Conservation (phyloP, 148 eudicot genomes). For the Beta vulgaris region DNA sequence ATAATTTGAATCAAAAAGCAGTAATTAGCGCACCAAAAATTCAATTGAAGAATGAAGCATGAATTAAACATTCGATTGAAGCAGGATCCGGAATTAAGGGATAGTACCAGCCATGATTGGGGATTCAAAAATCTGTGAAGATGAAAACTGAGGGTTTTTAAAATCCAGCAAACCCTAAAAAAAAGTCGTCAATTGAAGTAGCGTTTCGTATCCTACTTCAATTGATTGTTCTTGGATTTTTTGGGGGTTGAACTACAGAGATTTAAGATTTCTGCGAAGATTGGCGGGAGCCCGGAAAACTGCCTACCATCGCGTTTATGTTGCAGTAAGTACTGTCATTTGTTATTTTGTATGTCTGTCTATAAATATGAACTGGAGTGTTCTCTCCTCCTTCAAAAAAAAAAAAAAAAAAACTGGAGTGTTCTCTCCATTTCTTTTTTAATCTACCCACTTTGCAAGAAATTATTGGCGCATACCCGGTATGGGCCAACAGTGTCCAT, state of each 20-base stretch:
- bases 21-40: background rate
- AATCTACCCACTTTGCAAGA: too few relatives aligned
- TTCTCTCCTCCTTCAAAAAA: too few relatives aligned
- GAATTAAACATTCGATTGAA: background rate
- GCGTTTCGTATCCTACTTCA: too few relatives aligned
- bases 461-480: too few relatives aligned
- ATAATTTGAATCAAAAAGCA: background rate
- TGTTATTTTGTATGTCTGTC: too few relatives aligned
- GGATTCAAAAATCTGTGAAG: background rate
- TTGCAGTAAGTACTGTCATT: too few relatives aligned
- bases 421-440: too few relatives aligned
- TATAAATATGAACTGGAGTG: too few relatives aligned
- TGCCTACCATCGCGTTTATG: background rate
- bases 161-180: background rate
- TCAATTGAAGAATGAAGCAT: background rate
- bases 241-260: background rate
- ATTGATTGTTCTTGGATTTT: too few relatives aligned
- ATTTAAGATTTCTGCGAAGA: background rate
- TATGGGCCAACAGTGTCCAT: too few relatives aligned
- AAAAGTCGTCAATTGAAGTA: background rate
- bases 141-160: background rate
- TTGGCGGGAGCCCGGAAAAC: slow-evolving; percentile 1
- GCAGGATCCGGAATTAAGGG: background rate
- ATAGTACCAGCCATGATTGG: slow-evolving; percentile 13
- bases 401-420: too few relatives aligned